Evolutionary conservation across 139 green algal species (phyloP).

Genomic region (Closterium sp.): DNA sequence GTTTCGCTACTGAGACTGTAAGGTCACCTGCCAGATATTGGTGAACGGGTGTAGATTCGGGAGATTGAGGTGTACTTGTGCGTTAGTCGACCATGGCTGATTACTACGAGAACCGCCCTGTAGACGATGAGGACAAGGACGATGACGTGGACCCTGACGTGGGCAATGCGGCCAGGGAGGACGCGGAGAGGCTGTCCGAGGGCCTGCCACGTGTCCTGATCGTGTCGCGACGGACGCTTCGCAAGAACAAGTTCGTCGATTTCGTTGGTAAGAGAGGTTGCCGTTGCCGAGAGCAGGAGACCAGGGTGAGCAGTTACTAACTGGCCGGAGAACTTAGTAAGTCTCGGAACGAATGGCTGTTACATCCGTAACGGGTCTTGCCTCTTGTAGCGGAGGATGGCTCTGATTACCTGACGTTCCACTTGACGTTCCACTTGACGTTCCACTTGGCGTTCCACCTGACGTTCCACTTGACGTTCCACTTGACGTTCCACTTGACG

Average conservation of each 20-base stretch:
- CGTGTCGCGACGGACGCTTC: conserved; percentile 36
- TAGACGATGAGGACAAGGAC: neutral
- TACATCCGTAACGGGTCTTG: too few species aligned
- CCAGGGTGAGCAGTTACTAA: too few species aligned
- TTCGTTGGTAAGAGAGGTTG: conserved; percentile 40
- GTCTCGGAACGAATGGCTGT: neutral
- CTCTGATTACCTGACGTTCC: too few species aligned
- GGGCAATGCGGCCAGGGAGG: neutral
- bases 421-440: too few species aligned
- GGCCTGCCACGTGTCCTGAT: conserved; percentile 51
- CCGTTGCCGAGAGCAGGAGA: neutral
- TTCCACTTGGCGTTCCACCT: too few species aligned
- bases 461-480: too few species aligned
- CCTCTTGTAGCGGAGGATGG: too few species aligned
- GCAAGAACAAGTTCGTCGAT: conserved; percentile 54
- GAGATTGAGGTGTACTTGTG: neutral
- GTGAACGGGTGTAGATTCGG: too few species aligned
- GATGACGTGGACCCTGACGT: neutral
- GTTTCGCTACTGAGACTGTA: too few species aligned
- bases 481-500: too few species aligned
- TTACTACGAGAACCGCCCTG: neutral
- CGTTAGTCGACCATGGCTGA: neutral
- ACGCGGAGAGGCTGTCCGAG: conserved; percentile 14
- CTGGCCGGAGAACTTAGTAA: too few species aligned
- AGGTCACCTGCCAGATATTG: too few species aligned